Percentiles rank a stretch among this genome's conserved stretches.
phyloP scores from a whole-genome alignment of 345 rosid species.

The Triadica sebifera region DNA sequence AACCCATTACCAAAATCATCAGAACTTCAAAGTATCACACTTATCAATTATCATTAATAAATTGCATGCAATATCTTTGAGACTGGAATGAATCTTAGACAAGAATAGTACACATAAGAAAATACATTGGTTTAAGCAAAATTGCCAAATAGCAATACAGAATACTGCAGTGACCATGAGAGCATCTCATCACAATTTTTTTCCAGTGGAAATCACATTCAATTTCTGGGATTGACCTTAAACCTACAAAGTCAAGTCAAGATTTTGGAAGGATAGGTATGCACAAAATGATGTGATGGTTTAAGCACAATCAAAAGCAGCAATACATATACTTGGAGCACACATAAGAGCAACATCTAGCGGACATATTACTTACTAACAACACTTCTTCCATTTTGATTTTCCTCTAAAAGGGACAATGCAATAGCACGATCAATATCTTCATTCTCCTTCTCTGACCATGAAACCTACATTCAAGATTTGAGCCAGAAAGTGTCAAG shows the following conservation, averaged over 20 bases:
- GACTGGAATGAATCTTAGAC: not conserved
- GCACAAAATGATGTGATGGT: not conserved
- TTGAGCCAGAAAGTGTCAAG: conserved; percentile 13
- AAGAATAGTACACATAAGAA: not conserved
- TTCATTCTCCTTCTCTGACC: conserved; percentile 60
- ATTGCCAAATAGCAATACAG: not conserved
- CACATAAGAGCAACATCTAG: conserved; percentile 15
- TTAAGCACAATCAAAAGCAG: not conserved
- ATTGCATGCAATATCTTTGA: not conserved
- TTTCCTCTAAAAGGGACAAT: conserved; percentile 70
- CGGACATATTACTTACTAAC: conserved; percentile 46
- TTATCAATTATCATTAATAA: not conserved
- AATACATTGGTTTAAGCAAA: not conserved
- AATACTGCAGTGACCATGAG: not conserved
- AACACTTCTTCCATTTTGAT: conserved; percentile 37
- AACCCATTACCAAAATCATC: not conserved
- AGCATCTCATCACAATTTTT: conserved; percentile 21
- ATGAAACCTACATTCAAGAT: conserved; percentile 44
- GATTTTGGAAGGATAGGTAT: not conserved
- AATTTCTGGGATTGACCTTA: conserved; percentile 1
- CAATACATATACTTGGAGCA: not conserved
- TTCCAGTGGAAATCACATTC: not conserved
- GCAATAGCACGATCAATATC: conserved; percentile 85
- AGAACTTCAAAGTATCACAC: not conserved
- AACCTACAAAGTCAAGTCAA: no score